Base-by-base conservation (phyloP, 2,329 filamentous ascomycete genomes). In the Aspergillus pseudoviridinutans region DNA sequence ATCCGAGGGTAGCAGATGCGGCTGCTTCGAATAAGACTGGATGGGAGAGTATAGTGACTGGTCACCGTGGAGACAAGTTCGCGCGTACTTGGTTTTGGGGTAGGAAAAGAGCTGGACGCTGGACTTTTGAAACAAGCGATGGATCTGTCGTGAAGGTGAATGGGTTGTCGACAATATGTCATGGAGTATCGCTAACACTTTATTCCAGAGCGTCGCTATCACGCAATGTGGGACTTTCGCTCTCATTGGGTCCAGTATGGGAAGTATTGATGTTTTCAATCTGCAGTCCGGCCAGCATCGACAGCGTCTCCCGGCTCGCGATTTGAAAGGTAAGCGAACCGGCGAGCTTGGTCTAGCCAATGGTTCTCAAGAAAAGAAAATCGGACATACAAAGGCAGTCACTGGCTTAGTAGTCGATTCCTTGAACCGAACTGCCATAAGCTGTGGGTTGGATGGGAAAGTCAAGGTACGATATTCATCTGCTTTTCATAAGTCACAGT, bases 41-140 rank as follows among this genome's bases (percentile, higher is more conserved):
- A 1, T 99, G 94, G 94, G 95, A 99, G 74, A 97, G 93, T 69
- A 87, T 99, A 6, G 85, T 99, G 2, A 99, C 94, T 3, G 93
- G 92, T 9, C 95, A 99, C 71, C 88, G 88, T 68, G 86, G 88
- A 53, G 93, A 97, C 68, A 83, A 87, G 49, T 90, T 85, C 69
- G 94, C 92, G 20, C 86, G 94, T 54, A 97, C 94, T 1, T 99
- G 94, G 94, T 97, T 97, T 76, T 97, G 94, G 92, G 94, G 93
- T 5, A 87, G 91, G 56, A 97, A 95, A 76, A 87, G 89, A 66
- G 92, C 94, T 51, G 94, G 94, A 10, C 84, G 94, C 61, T 99
- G 94, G 94, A 88, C 90, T 0, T 91, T 99, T 65, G 87, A 90
- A 63, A 97, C 92, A 0, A 84, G 88, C 44, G 94, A 99, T 74